These are phyloP conservation scores for Sporothrix phasma DNA, from an alignment of 2,329 filamentous ascomycete genomes.

Conservation along the genomic window DNA sequence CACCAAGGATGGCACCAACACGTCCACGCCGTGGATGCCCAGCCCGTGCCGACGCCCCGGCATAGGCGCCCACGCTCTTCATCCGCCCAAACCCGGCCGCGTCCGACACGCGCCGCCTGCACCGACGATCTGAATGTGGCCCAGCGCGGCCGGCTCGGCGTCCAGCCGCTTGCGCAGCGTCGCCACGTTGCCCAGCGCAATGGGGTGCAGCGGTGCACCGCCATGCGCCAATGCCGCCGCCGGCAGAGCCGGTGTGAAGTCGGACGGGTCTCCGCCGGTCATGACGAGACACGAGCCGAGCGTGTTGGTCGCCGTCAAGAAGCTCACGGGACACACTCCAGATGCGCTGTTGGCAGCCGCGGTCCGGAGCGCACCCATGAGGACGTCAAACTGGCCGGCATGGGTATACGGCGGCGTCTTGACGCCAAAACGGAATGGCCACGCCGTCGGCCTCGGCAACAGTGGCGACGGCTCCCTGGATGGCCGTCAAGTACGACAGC, in stretches of 20 bases:
- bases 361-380: constrained; percentile 42
- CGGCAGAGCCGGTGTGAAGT: constrained; percentile 41
- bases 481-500: constrained; percentile 41
- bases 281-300: constrained; percentile 59
- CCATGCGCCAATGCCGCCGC: constrained; percentile 56
- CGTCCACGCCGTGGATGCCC: constrained; percentile 48
- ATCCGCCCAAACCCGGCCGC: constrained; percentile 53
- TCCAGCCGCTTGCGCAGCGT: constrained; percentile 54
- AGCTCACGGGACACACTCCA: constrained; percentile 41
- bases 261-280: constrained; percentile 18
- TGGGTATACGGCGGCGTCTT: constrained; percentile 73
- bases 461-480: constrained; percentile 24
- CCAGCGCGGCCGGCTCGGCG: constrained; percentile 32
- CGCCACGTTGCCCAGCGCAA: constrained; percentile 67
- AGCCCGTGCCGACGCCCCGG: constrained; percentile 59
- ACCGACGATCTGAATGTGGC: constrained; percentile 55
- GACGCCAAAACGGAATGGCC: constrained; percentile 44
- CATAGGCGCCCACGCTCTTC: constrained; percentile 53
- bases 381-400: constrained; percentile 48
- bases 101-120: constrained; percentile 63
- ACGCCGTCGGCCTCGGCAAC: neutral
- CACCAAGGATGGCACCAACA: constrained; percentile 48
- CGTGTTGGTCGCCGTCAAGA: constrained; percentile 65
- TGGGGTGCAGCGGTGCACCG: constrained; percentile 62
- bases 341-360: constrained; percentile 19